These are phyloP conservation scores for Santalum album DNA, from an alignment of 164 flowering plant species.

Conservation along the genomic window DNA sequence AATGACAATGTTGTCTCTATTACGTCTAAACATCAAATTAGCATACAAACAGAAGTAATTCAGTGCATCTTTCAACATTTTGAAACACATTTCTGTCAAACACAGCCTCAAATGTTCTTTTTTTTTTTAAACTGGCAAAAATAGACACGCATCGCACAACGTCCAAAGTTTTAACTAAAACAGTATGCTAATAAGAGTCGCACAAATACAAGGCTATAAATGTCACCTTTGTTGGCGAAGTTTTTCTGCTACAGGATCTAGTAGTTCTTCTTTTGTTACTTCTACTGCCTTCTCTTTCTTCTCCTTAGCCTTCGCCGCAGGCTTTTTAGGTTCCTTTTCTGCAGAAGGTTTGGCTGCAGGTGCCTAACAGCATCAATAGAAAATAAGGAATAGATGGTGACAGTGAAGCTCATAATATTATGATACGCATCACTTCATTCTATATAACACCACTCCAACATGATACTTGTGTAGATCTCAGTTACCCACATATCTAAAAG, in stretches of 20 bases:
- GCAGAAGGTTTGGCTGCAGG: conserved; percentile 36
- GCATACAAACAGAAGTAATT: too few relatives aligned
- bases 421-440: too few relatives aligned
- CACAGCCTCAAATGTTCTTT: too few relatives aligned
- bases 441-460: too few relatives aligned
- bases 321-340: conserved; percentile 49
- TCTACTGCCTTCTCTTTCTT: conserved; percentile 49
- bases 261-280: conserved; percentile 35
- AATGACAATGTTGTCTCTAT: too few relatives aligned
- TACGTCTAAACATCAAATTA: too few relatives aligned
- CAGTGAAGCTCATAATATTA: not conserved
- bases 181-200: not conserved
- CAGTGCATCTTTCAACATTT: too few relatives aligned
- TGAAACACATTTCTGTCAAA: too few relatives aligned
- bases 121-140: too few relatives aligned
- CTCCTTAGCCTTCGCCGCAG: conserved; percentile 35
- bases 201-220: not conserved
- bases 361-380: conserved; percentile 21
- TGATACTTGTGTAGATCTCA: too few relatives aligned
- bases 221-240: conserved; percentile 80
- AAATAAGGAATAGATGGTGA: not conserved
- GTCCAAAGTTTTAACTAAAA: not conserved
- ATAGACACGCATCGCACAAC: too few relatives aligned
- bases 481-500: too few relatives aligned
- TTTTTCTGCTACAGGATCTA: conserved; percentile 91